Evolutionary conservation across 2,329 filamentous ascomycete genomes (phyloP), one percentile per base, ranked within the genome.

Genomic region (Trichophyton equinum): DNA sequence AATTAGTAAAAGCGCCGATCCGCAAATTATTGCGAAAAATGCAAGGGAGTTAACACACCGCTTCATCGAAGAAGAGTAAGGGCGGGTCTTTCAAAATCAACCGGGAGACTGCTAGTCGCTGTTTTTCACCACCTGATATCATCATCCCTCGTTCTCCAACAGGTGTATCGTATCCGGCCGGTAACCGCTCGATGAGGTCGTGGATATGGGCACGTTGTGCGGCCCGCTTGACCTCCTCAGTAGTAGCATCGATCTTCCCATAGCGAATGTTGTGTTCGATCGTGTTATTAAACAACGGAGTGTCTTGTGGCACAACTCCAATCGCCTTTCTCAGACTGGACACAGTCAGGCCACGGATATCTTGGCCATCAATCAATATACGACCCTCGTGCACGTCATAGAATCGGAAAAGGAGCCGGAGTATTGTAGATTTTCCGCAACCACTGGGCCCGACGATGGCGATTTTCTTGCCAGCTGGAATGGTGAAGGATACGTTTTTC

Each of bases 251-350:
- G 64, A 97, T 82, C 66, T 88, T 83, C 58, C 94, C 94, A 72
- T 99, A 99, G 64, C 85, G 87, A 68, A 99, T 96, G 72, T 99
- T 99, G 73, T 96, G 90, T 70, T 88, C 87, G 62, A 99, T 92
- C 0, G 91, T 94, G 70, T 96, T 91, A 72, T 99, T 99, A 79
- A 99, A 99, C 0, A 99, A 80, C 0, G 94, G 91, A 0, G 94
- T 97, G 68, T 99, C 94, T 72, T 99, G 95, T 0, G 94, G 94
- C 0, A 99, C 94, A 15, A 99, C 92, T 22, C 94, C 94, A 65
- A 99, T 97, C 1, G 88, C 82, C 65, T 83, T 84, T 5, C 94
- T 85, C 30, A 99, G 78, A 40, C 88, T 95, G 59, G 95, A 89
- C 1, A 97, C 74, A 9, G 81, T 85, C 1, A 99, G 86, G 62